Evolutionary conservation across 805 yeast genomes (phyloP).

Genomic region (Suhomyces kilbournensis): DNA sequence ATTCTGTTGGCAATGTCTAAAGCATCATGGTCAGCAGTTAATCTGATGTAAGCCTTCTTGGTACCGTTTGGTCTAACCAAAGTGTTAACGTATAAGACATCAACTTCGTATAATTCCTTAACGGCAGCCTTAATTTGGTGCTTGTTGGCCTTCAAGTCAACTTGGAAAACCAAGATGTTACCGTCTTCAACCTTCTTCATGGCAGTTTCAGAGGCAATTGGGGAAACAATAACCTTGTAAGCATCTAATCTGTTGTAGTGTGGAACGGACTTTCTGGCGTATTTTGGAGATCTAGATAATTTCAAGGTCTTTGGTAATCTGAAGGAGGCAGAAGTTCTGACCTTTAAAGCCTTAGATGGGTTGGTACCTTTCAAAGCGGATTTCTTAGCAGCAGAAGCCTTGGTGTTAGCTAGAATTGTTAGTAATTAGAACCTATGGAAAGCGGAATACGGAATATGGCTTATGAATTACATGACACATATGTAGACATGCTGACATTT

Average conservation of each 20-base stretch:
- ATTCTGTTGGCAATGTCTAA: conserved; percentile 99
- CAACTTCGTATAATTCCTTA: conserved; percentile 97
- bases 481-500: too few relatives aligned
- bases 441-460: not conserved
- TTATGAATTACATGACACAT: not conserved
- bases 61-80: conserved; percentile 98
- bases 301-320: conserved; percentile 96
- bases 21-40: conserved; percentile 99
- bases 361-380: conserved; percentile 97
- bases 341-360: conserved; percentile 85
- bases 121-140: conserved; percentile 97
- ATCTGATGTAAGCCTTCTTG: conserved; percentile 99
- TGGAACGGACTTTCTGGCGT: conserved; percentile 93
- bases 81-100: conserved; percentile 91
- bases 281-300: conserved; percentile 91
- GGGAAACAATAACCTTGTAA: conserved; percentile 89
- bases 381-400: conserved; percentile 98
- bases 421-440: conserved; percentile 15
- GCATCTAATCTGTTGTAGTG: conserved; percentile 97
- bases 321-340: conserved; percentile 94
- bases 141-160: conserved; percentile 96
- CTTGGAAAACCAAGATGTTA: conserved; percentile 99
- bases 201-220: conserved; percentile 97
- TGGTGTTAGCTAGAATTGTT: conserved; percentile 46
- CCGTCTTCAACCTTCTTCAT: conserved; percentile 99